phyloP scores from a whole-genome alignment of 1,284 basidiomycete genomes.

The Veloboletus limbatus region DNA sequence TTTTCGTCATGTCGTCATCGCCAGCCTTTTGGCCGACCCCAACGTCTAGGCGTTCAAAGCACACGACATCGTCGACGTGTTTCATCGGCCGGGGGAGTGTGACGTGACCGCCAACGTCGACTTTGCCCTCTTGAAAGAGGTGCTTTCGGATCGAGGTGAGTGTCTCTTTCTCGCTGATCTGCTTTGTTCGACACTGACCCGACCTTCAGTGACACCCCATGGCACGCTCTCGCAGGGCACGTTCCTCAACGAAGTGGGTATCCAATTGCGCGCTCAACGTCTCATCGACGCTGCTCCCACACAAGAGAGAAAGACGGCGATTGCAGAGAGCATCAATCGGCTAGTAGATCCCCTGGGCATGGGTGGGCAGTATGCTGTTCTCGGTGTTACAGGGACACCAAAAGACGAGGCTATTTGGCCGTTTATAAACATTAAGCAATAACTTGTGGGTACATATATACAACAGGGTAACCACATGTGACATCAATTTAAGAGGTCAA shows the following conservation, averaged over 20 bases:
- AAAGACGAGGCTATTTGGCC: constrained; percentile 26
- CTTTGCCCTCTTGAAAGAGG: constrained; percentile 85
- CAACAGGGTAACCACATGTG: too few relatives aligned
- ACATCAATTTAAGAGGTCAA: neutral
- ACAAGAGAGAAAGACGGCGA: constrained; percentile 47
- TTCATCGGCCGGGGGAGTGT: constrained; percentile 81
- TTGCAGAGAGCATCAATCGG: constrained; percentile 46
- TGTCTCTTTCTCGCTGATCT: too few relatives aligned
- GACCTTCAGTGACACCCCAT: constrained; percentile 41
- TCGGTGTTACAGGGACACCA: constrained; percentile 45
- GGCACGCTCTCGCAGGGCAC: constrained; percentile 68
- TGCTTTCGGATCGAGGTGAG: constrained; percentile 64
- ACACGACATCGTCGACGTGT: constrained; percentile 85
- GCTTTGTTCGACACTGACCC: constrained; percentile 1
- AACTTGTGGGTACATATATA: neutral
- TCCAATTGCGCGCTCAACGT: constrained; percentile 57
- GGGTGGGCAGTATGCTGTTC: constrained; percentile 64
- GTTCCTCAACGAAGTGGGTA: constrained; percentile 72
- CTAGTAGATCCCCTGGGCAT: constrained; percentile 62
- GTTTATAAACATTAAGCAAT: constrained; percentile 15
- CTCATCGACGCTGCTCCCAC: constrained; percentile 47
- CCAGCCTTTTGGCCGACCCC: neutral
- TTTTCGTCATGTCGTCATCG: fast-evolving
- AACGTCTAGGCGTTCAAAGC: constrained; percentile 76
- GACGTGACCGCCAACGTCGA: constrained; percentile 97